Evolutionary conservation across 495 filamentous ascomycete species (phyloP), one percentile per base, ranked within the genome.

Genomic region (Schizothecium vesticola): DNA sequence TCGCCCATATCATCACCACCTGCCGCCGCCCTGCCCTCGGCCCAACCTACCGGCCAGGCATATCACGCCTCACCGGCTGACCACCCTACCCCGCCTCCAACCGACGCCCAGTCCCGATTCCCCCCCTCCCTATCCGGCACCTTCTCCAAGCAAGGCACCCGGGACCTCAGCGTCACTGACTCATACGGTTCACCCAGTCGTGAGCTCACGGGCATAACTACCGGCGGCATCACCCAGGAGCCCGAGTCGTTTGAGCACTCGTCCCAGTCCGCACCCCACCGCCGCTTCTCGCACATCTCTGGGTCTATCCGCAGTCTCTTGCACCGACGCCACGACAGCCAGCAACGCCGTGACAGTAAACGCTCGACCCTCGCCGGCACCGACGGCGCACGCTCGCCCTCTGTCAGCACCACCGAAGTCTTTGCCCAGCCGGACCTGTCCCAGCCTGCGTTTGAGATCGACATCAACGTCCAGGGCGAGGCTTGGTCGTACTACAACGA

Each of bases 401-500:
- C 76, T 12, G 43, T 69, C 33, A 12, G 33, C 65, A 72, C 74
- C 43, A 64, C 64, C 57, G 67, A 73, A 11, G 60, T 36, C 59
- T 31, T 70, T 21, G 28, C 59, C 11, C 70, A 73, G 58, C 23
- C 59, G 23, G 66, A 70, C 12, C 62, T 60, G 1, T 51, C 61
- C 22, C 62, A 61, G 16, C 64, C 74, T 13, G 55, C 61, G 12
- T 60, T 78, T 56, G 68, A 74, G 59, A 65, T 70, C 67, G 75
- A 78, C 56, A 67, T 67, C n/a, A 72, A 77, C 10, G 67, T 69
- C 1, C 73, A 55, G 4, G 76, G 76, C 60, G 66, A 72, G 23
- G 73, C 73, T 16, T 78, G 73, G 71, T 71, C 69, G 10, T 78
- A 78, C 60, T 78, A 76, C 11, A 25, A 78, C 74, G 74, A 76